phyloP scores from a whole-genome alignment of 164 flowering plant species.

The Euptelea pleiosperma region DNA sequence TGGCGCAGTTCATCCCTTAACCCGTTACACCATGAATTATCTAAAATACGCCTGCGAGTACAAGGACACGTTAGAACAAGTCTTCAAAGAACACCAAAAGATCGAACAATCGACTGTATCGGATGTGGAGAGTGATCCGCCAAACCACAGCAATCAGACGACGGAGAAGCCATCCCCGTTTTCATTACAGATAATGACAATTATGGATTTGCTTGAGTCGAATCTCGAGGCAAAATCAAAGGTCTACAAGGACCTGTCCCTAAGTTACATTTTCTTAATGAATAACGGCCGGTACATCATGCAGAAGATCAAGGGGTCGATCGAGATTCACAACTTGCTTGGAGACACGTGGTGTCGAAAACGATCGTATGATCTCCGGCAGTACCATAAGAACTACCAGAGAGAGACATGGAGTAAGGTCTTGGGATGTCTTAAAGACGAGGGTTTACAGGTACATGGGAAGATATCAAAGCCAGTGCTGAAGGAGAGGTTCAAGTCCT shows the following conservation, averaged over 20 bases:
- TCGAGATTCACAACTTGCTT: constrained; percentile 50
- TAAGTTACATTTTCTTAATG: constrained; percentile 75
- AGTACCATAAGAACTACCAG: constrained; percentile 73
- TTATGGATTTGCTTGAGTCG: constrained; percentile 61
- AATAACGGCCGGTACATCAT: constrained; percentile 83
- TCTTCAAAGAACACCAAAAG: constrained; percentile 42
- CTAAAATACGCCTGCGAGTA: constrained; percentile 67
- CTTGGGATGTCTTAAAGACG: constrained; percentile 50
- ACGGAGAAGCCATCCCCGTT: constrained; percentile 37
- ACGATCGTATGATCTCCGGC: constrained; percentile 57
- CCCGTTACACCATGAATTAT: constrained; percentile 83
- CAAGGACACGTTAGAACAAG: constrained; percentile 58
- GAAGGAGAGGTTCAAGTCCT: constrained; percentile 79
- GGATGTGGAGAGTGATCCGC: constrained; percentile 16
- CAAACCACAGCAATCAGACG: neutral
- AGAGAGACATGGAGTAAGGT: constrained; percentile 78
- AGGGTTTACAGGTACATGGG: constrained; percentile 56
- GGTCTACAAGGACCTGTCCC: constrained; percentile 60
- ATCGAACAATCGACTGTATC: constrained; percentile 33
- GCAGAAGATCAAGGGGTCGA: constrained; percentile 70
- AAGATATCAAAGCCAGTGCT: constrained; percentile 52
- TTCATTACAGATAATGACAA: constrained; percentile 31
- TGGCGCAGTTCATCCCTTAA: constrained; percentile 86
- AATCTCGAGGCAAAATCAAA: constrained; percentile 63
- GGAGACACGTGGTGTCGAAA: constrained; percentile 63